Evolutionary conservation across 2,329 filamentous ascomycete genomes (phyloP), one percentile per base, ranked within the genome.

Genomic region (Davidsoniella neocaledoniae): DNA sequence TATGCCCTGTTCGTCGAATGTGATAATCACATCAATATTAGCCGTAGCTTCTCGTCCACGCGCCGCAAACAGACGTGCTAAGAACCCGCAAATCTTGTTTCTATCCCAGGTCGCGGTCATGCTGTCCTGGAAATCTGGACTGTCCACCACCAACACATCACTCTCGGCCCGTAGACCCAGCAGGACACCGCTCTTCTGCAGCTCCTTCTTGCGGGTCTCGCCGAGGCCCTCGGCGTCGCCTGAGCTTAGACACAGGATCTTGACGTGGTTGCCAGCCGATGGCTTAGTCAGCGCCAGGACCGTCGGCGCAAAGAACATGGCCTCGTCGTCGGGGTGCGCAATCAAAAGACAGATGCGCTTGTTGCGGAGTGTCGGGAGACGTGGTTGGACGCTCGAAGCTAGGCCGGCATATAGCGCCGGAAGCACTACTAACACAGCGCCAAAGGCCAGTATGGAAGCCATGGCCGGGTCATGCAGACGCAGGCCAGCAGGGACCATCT

Each of bases 291-390:
- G 74, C n/a, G 84, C 79, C 58, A 93, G 73, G 12, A 96, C 72
- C 0, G 86, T 84, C 0, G 91, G 91, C 55, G 87, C 79, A 66
- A 98, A 98, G 72, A 98, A 98, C 91, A 98, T 98, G 64, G 90
- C 91, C 69, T 98, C 91, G 60, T 98, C 91, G 66, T 98, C 91
- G 0, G 91, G 91, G 67, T 98, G 91, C 19, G 91, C 91, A 60
- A 98, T 96, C 50, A 98, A 72, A 49, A 98, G 75, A 62, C 85
- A 83, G 61, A 98, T 86, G 60, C 85, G 79, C 72, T 94, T 93
- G 68, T 86, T 82, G 57, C 71, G 72, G 55, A 95, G 69, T 42
- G 68, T 74, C 3, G 86, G 83, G 57, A 85, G 76, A 29, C 72
- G 66, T 23, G 66, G 58, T 54, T 68, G 65, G 40, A 70, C 63